Evolutionary conservation across 2,329 filamentous ascomycete genomes (phyloP).

Genomic region (Fusarium goolgardi): DNA sequence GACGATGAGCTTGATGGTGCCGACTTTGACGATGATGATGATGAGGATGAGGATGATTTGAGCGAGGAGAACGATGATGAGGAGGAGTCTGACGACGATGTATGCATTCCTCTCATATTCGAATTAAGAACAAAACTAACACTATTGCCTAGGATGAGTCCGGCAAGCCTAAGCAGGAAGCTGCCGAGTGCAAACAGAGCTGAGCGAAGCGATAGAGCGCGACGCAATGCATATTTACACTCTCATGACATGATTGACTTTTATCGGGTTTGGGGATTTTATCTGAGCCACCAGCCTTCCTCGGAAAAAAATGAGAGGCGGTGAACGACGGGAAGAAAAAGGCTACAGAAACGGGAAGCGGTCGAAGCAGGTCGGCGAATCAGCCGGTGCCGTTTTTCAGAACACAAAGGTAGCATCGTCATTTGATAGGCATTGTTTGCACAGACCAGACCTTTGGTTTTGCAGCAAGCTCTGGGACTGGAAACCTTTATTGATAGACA

Average conservation of each 20-base stretch:
- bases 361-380: slow-evolving; percentile 44
- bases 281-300: slow-evolving; percentile 41
- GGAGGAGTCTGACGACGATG: slow-evolving; percentile 82
- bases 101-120: slow-evolving; percentile 54
- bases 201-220: slow-evolving; percentile 63
- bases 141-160: slow-evolving; percentile 74
- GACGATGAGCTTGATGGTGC: slow-evolving; percentile 84
- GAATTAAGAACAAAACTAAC: slow-evolving; percentile 20
- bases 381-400: slow-evolving; percentile 45
- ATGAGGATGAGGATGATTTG: slow-evolving; percentile 89
- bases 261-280: slow-evolving; percentile 40
- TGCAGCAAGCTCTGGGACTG: slow-evolving; percentile 44
- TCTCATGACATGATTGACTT: slow-evolving; percentile 47
- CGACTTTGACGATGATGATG: slow-evolving; percentile 90
- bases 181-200: slow-evolving; percentile 96
- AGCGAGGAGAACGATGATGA: slow-evolving; percentile 88
- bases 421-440: slow-evolving; percentile 47
- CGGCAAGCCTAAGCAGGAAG: slow-evolving; percentile 92
- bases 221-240: slow-evolving; percentile 33
- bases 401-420: slow-evolving; percentile 44
- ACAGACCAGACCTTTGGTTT: slow-evolving; percentile 40
- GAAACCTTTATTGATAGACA: slow-evolving; percentile 47
- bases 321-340: slow-evolving; percentile 44
- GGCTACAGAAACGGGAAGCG: slow-evolving; percentile 46
- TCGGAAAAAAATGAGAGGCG: slow-evolving; percentile 37